phyloP scores from a whole-genome alignment of 257 asterid genomes.

The Solanum etuberosum region DNA sequence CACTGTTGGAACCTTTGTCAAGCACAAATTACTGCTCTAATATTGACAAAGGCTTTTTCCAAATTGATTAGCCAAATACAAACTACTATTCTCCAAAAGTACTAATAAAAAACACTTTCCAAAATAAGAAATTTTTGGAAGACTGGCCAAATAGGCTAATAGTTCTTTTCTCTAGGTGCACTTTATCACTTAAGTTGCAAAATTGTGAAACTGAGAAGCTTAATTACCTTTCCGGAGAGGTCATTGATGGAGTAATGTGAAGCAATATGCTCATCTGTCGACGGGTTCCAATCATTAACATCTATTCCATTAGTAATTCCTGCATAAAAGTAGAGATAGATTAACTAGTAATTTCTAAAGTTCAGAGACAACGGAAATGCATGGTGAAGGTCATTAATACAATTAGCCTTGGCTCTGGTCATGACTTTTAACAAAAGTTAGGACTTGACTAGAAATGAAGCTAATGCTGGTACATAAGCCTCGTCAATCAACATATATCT shows the following conservation, averaged over 20 bases:
- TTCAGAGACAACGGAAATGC: neutral
- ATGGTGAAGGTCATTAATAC: neutral
- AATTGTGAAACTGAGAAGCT: neutral
- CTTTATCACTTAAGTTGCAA: neutral
- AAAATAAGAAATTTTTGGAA: neutral
- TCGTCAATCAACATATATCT: neutral
- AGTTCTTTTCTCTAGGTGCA: neutral
- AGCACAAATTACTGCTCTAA: neutral
- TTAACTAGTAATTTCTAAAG: neutral
- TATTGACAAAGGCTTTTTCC: neutral
- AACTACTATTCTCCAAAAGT: neutral
- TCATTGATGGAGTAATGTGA: constrained; percentile 54
- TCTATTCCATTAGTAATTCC: constrained; percentile 96
- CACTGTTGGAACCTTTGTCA: neutral
- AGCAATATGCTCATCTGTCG: constrained; percentile 52
- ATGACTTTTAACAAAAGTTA: neutral
- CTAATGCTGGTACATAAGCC: neutral
- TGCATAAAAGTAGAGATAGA: constrained; percentile 15
- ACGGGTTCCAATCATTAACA: constrained; percentile 72
- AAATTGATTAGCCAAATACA: neutral
- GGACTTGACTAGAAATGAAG: neutral
- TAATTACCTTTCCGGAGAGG: constrained; percentile 81
- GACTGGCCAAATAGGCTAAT: neutral
- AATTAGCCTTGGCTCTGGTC: neutral
- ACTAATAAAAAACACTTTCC: neutral